Conservation (phyloP, 2,329 filamentous ascomycete genomes). For the Fusarium fujikuroi region DNA sequence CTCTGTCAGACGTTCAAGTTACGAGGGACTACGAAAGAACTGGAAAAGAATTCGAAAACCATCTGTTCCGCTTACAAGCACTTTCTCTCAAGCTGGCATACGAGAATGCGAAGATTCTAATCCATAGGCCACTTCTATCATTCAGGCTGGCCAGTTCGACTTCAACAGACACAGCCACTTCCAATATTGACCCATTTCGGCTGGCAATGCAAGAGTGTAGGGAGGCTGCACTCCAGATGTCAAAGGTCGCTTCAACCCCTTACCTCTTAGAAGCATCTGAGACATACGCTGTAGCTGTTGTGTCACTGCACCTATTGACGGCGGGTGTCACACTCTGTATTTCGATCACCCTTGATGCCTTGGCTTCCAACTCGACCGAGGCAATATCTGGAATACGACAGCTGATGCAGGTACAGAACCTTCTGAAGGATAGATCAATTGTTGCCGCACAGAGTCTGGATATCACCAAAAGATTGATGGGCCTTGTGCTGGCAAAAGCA, state of each 20-base stretch:
- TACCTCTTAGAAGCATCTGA: background rate
- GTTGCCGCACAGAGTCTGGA: background rate
- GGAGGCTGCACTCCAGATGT: background rate
- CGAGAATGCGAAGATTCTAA: conserved; percentile 48
- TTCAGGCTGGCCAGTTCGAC: background rate
- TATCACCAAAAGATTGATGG: background rate
- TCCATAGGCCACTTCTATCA: conserved; percentile 38
- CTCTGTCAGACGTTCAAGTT: fast-evolving
- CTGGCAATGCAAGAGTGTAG: background rate
- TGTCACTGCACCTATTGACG: background rate
- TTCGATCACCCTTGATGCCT: background rate
- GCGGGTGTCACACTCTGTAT: background rate
- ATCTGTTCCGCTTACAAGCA: conserved; percentile 47
- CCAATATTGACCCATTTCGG: background rate
- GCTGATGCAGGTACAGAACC: background rate
- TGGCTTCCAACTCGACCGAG: fast-evolving
- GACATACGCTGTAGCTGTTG: background rate
- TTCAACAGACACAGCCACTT: fast-evolving
- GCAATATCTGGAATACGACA: background rate
- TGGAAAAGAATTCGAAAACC: background rate
- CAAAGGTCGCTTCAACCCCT: background rate
- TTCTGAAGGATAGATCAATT: background rate
- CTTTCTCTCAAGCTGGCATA: conserved; percentile 48
- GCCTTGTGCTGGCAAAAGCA: background rate
- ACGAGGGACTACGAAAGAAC: background rate